These are phyloP conservation scores for Tricholoma matsutake DNA, from an alignment of 768 basidiomycete species.

Conservation along the genomic window DNA sequence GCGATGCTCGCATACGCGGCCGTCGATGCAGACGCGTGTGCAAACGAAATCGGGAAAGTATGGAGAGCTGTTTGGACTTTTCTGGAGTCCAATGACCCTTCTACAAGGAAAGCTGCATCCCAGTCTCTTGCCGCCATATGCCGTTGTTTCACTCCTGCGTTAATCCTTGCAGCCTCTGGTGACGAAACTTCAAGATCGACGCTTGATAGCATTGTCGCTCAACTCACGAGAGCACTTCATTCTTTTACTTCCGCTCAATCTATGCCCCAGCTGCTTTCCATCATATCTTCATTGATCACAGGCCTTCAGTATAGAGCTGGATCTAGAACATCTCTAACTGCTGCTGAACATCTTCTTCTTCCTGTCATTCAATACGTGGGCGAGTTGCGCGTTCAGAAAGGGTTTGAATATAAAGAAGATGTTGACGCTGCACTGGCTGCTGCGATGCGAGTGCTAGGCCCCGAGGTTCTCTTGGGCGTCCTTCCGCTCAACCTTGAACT, in stretches of 20 bases:
- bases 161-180: constrained; percentile 50
- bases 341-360: constrained; percentile 67
- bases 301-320: constrained; percentile 52
- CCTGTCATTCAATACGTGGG: constrained; percentile 70
- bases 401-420: constrained; percentile 87
- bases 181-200: constrained; percentile 50
- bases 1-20: constrained; percentile 64
- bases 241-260: constrained; percentile 70
- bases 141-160: constrained; percentile 65
- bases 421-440: constrained; percentile 76
- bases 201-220: constrained; percentile 60
- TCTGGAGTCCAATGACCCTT: constrained; percentile 64
- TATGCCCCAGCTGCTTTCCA: constrained; percentile 75
- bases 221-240: constrained; percentile 65
- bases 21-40: constrained; percentile 46
- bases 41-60: constrained; percentile 53
- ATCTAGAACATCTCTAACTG: constrained; percentile 41
- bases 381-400: constrained; percentile 70
- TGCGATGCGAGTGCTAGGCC: constrained; percentile 85
- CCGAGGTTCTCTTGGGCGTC: constrained; percentile 65
- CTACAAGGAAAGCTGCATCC: constrained; percentile 61
- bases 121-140: constrained; percentile 61
- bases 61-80: constrained; percentile 80
- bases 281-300: constrained; percentile 66
- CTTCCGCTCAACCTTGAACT: constrained; percentile 89